Evolutionary conservation across 768 basidiomycete species (phyloP), one percentile per base, ranked within the genome.

Genomic region (Phylloporus rhodoxanthus): DNA sequence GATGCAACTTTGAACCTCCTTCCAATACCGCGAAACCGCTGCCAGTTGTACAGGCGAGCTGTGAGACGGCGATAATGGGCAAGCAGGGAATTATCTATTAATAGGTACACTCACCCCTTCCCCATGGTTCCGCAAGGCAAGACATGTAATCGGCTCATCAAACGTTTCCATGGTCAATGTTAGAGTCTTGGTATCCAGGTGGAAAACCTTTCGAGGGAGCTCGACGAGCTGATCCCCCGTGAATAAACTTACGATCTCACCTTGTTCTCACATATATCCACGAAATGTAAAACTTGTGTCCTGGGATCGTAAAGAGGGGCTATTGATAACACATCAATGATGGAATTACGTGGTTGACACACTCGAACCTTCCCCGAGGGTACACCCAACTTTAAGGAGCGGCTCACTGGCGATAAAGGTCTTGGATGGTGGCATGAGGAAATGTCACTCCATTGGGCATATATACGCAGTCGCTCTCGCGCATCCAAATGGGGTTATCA

Each of bases 301-400:
- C 55, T 58, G 11, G 75, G 65, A 53, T 86, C 84, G 60, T 82
- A 85, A 13, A 86, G 50, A 6, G 85, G 84, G 26, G 79, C 82
- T 85, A 57, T 37, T 42, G 37, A 40, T 11, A 14, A 32, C 21
- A 28, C 25, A 34, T 53, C 37, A 50, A 43, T 26, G 21, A 17
- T 1, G 23, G 11, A 19, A 28, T 33, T 23, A 33, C 15, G 19
- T 15, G 17, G 29, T 29, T 19, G 10, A 28, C 32, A 52, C 19
- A 21, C 43, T 33, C 62, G 34, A 53, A 82, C 83, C 81, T 80
- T 86, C 81, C 46, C 83, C 83, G 21, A 85, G 68, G 13, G 68
- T 75, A 53, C 82, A 84, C 13, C 75, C 76, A 25, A 75, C 66
- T 57, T 71, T 65, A 48, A 83, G 68, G 61, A 82, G 70, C 17